Evolutionary conservation across 305 asterid genomes (phyloP), one percentile per base, ranked within the genome.

Genomic region (Fraxinus greggii): DNA sequence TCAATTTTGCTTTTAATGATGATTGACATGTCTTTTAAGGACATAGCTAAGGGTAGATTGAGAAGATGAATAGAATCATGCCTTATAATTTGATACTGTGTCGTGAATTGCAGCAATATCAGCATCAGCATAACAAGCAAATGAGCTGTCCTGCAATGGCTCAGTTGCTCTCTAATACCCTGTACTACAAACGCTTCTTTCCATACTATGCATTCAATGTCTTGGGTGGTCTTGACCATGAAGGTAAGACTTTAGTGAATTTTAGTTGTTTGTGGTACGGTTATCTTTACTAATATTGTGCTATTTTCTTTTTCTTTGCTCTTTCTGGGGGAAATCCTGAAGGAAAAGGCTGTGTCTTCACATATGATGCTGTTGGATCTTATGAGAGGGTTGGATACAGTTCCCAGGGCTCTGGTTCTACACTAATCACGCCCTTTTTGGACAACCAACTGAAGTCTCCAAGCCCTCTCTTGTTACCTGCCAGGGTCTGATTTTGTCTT

Each of bases 351-450:
- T 94, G 98, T 81, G 98, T 94, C 87, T 94, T 91, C 89, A 94
- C 98, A 38, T 94, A 94, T 77, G 99, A 95, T 80, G 99, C 97
- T 76, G 99, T 95, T 87, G 97, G 99, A 78, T 95, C 99, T 67
- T 95, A 94, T 85, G 99, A 95, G 89, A 91, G 99, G 90, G 98
- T 94, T 83, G 99, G 99, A 73, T 95, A 95, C 88, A 95, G 99
- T 78, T 91, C 99, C 83, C 99, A 95, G 85, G 99, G 99, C 84
- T 93, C 98, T 81, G 97, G 98, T 84, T 85, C 98, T 81, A 90
- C 95, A 29, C 92, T 94, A 80, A 94, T 93, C 91, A 94, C 92
- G 76, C 98, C 98, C 69, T 94, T 93, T 86, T 67, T 94, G 92
- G 98, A 94, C 91, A 94, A 93, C 89, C 98, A 93, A 82, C 93